Conservation (phyloP, 1,139 yeast genomes). For the Arxiozyma slooffiae region DNA sequence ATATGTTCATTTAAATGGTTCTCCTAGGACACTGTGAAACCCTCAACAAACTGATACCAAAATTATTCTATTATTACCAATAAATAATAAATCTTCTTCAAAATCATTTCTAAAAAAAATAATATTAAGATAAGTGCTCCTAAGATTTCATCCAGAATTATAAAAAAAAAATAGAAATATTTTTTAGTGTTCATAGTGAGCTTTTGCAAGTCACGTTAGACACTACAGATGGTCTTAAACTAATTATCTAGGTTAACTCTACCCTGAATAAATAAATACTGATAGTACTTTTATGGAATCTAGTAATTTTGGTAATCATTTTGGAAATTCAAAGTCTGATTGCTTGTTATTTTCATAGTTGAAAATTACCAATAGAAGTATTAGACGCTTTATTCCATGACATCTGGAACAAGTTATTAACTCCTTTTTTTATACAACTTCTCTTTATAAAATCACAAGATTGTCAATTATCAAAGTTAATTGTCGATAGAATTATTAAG, state of each 20-base stretch:
- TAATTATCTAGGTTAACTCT: not conserved
- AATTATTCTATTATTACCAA: constrained; percentile 16
- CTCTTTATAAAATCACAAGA: not conserved
- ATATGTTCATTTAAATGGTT: not conserved
- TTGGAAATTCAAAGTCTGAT: not conserved
- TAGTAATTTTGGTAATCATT: not conserved
- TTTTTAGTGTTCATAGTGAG: not conserved
- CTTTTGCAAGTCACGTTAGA: not conserved
- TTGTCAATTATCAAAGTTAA: not conserved
- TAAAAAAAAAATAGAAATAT: not conserved
- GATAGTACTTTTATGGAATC: not conserved
- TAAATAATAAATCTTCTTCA: constrained; percentile 18
- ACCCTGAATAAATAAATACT: not conserved
- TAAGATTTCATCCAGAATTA: not conserved
- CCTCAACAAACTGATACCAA: not conserved
- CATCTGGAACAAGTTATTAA: constrained; percentile 13
- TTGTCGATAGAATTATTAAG: not conserved
- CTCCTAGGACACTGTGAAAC: not conserved
- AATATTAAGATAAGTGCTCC: not conserved
- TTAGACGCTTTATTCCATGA: constrained; percentile 1
- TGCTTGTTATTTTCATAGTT: not conserved
- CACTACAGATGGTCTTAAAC: not conserved
- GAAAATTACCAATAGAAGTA: not conserved
- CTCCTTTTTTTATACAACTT: constrained; percentile 9
- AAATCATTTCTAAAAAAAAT: constrained; percentile 20